Conservation (phyloP, 2,329 filamentous ascomycete species). For the Cadophora sp. region DNA sequence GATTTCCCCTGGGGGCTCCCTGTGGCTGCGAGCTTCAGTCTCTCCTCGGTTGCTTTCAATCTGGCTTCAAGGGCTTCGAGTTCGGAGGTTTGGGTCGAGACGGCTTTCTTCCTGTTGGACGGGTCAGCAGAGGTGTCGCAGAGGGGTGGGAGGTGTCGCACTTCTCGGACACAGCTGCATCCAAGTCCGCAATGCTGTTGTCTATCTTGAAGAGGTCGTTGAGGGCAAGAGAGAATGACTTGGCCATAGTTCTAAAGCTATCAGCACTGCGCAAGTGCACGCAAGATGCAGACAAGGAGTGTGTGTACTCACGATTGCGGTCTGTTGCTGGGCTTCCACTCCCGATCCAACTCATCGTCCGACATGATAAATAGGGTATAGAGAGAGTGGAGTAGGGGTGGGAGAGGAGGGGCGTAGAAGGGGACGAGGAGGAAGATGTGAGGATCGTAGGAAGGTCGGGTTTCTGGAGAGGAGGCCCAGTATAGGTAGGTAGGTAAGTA, state of each 20-base stretch:
- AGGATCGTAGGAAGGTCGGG: constrained; percentile 7
- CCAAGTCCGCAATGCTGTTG: constrained; percentile 75
- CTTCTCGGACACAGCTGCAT: constrained; percentile 82
- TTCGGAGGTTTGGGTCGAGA: constrained; percentile 77
- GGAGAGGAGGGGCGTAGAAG: background rate
- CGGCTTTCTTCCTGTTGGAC: constrained; percentile 73
- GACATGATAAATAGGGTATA: constrained; percentile 46
- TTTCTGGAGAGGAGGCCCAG: background rate
- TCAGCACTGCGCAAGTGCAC: constrained; percentile 19
- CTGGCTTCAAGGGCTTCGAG: constrained; percentile 85
- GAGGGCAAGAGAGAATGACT: constrained; percentile 84
- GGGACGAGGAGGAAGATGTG: constrained; percentile 1
- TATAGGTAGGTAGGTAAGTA: background rate
- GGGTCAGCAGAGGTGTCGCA: constrained; percentile 10
- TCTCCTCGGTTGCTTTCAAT: constrained; percentile 84
- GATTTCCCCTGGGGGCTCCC: constrained; percentile 23
- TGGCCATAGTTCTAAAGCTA: constrained; percentile 76
- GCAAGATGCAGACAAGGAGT: background rate
- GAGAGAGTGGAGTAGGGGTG: background rate
- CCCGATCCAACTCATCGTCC: constrained; percentile 74
- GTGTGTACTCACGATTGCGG: constrained; percentile 79
- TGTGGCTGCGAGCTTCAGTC: constrained; percentile 58
- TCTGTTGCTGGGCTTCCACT: constrained; percentile 80
- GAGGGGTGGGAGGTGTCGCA: constrained; percentile 48
- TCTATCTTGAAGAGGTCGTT: constrained; percentile 91